These are phyloP conservation scores for Fusarium succisae DNA, from an alignment of 2,329 filamentous ascomycete species.

Conservation along the genomic window DNA sequence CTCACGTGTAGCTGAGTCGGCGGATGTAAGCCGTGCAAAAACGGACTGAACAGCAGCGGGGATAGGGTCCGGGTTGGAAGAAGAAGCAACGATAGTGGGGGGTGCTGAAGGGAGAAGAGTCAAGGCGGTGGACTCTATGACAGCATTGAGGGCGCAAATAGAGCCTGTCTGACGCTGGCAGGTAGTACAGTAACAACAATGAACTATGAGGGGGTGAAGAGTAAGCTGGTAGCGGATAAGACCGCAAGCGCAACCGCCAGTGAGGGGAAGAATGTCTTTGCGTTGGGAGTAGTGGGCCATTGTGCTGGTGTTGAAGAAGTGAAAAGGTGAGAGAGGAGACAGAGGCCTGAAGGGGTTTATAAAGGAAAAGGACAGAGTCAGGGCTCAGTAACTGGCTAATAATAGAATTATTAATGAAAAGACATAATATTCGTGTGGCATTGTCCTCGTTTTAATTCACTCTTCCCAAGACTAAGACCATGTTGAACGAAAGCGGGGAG, in stretches of 20 bases:
- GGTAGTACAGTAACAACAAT: slow-evolving; percentile 59
- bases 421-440: slow-evolving; percentile 1
- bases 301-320: background rate
- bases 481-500: slow-evolving; percentile 27
- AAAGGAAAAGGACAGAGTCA: background rate
- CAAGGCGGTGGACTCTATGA: slow-evolving; percentile 53
- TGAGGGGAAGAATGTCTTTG: slow-evolving; percentile 43
- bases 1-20: slow-evolving; percentile 11
- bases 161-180: slow-evolving; percentile 58
- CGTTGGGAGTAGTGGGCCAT: slow-evolving; percentile 41
- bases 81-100: slow-evolving; percentile 34
- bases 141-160: slow-evolving; percentile 52
- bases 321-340: background rate
- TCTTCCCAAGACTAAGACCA: background rate
- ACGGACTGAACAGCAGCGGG: slow-evolving; percentile 24
- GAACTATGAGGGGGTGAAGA: slow-evolving; percentile 58
- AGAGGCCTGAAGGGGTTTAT: background rate
- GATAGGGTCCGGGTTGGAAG: slow-evolving; percentile 5
- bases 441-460: slow-evolving; percentile 9
- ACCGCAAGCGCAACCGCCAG: slow-evolving; percentile 71
- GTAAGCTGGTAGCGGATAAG: slow-evolving; percentile 74
- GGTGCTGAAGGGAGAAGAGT: slow-evolving; percentile 42
- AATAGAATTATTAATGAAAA: background rate
- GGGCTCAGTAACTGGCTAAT: background rate
- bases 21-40: slow-evolving; percentile 35